Percentiles rank a stretch among this genome's conserved stretches.
Conservation (phyloP, 1,284 basidiomycete species). For the Cystobasidiaceae sp. region DNA sequence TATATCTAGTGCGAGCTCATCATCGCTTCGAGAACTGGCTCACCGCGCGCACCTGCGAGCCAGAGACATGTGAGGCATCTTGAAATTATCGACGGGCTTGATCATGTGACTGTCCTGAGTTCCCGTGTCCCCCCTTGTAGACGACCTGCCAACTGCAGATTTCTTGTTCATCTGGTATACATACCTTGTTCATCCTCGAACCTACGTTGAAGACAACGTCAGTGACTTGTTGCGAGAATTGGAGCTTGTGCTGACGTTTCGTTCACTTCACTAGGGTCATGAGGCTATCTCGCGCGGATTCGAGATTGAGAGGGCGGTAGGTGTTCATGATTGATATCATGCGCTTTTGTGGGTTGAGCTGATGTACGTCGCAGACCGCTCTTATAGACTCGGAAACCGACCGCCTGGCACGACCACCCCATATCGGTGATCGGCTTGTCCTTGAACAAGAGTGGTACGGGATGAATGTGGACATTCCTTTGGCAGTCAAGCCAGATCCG, state of each 20-base stretch:
- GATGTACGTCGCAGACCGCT: neutral
- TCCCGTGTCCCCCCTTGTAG: neutral
- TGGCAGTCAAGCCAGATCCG: constrained; percentile 8
- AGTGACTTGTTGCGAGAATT: no score
- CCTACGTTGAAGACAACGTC: constrained; percentile 23
- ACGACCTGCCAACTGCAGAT: constrained; percentile 19
- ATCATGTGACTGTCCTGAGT: neutral
- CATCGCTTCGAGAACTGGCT: constrained; percentile 16
- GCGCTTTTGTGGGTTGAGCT: no score
- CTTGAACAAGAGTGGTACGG: no score
- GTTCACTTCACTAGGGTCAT: neutral
- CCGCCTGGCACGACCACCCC: neutral
- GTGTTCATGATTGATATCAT: no score
- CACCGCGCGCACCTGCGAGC: constrained; percentile 10
- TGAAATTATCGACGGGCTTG: neutral
- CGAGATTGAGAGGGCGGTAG: constrained; percentile 2
- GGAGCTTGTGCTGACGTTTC: no score
- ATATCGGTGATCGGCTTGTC: neutral
- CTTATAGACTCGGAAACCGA: constrained; percentile 8
- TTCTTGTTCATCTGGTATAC: constrained; percentile 26
- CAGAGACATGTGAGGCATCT: constrained; percentile 11
- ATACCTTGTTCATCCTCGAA: constrained; percentile 22
- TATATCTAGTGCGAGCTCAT: constrained; percentile 16
- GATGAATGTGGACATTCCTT: no score
- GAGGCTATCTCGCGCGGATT: constrained; percentile 12